A percentile compares a stretch with the other conserved stretches of the same genome.
Evolutionary conservation across 176 grass and related monocot species (phyloP).

Genomic region (Eragrostis curvula): DNA sequence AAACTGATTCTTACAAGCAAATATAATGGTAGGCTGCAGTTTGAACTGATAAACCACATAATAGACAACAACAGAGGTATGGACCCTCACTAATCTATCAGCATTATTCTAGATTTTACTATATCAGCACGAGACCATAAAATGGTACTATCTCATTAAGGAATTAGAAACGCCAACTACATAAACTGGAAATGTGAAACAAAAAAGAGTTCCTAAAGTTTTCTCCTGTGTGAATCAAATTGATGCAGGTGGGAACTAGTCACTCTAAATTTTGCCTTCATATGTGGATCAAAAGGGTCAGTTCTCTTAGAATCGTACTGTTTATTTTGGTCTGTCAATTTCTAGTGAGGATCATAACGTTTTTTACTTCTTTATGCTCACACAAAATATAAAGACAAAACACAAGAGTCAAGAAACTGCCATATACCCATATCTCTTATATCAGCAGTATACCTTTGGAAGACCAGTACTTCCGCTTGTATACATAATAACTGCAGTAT

Average conservation of each 20-base stretch:
- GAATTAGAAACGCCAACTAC: neutral
- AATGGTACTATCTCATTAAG: neutral
- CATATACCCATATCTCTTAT: neutral
- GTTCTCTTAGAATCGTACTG: neutral
- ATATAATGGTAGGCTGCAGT: neutral
- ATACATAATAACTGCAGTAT: conserved; percentile 93
- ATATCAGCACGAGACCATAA: neutral
- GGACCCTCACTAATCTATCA: neutral
- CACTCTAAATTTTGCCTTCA: conserved; percentile 5
- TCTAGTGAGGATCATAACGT: neutral
- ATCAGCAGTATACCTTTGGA: conserved; percentile 65
- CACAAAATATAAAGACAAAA: neutral
- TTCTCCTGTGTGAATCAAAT: neutral
- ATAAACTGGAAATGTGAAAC: neutral
- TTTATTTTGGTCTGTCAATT: neutral
- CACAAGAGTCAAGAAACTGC: conserved; percentile 13
- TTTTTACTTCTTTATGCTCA: neutral
- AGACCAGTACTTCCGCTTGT: conserved; percentile 93
- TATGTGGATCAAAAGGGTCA: conserved; percentile 1
- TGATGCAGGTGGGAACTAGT: neutral
- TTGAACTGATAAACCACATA: neutral
- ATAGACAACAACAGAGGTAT: neutral
- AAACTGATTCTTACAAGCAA: neutral
- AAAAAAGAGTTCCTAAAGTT: neutral
- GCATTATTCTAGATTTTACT: neutral